Base-by-base conservation (phyloP, 352 stramenopile species). In the Phytophthora chlamydospora region DNA sequence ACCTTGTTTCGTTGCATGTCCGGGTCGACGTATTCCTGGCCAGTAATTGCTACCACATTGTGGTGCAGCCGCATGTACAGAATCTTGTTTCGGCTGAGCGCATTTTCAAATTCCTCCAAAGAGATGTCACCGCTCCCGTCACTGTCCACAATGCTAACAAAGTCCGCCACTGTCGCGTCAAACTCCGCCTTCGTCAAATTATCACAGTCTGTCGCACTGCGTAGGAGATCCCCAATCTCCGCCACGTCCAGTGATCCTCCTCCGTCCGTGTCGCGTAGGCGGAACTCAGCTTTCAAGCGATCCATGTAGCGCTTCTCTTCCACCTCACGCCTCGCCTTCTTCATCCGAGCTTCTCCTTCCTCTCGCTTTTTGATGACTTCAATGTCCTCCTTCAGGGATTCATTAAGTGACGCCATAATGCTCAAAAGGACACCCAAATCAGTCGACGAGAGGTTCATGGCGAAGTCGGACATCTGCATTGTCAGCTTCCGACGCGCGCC, bases 381-480 rank as follows among this genome's bases (percentile, higher is more conserved):
- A 42, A 71, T 68, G 40, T 91, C 84, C 60, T 92, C 82, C 16
- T 83, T 78, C 78, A 91, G 81, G 0, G 85, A 79, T 38, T 88
- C 86, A 36, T 74, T 85, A 12, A 96, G 64, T 11, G 83, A 74
- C 2, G 53, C 53, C 43, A 85, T 42, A 64, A 96, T 94, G 48
- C 83, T 90, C 27, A 90, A 64, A n/a, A 96, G 75, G 1, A 96
- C 75, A 21, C 85, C 80, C 33, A 96, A 56, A 57, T 96, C 86
- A 34, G 88, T 86, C 17, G 84, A 65, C 0, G 83, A 91, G 10
- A 96, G 58, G 56, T 96, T 96, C 56, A 96, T 62, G 2, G 75
- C 88, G 59, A 95, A 95, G 36, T 95, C 85, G 12, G 85, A 94
- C 80, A 96, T 90, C 44, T 81, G 75, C 62, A 96, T 78, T 9